Conservation (phyloP, 1,284 basidiomycete species). For the Inonotus obliquus region DNA sequence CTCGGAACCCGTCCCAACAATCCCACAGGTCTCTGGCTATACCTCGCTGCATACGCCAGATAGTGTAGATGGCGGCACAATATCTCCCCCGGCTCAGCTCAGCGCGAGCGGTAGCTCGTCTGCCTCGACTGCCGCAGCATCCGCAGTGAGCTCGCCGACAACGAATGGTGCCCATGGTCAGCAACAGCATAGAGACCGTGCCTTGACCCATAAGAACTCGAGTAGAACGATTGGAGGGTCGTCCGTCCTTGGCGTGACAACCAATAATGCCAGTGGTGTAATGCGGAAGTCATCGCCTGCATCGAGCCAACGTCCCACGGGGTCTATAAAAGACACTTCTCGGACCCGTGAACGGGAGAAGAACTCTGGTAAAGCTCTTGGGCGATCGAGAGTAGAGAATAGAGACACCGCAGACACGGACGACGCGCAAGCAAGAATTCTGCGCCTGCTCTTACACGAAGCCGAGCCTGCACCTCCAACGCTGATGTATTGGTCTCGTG, state of each 20-base stretch:
- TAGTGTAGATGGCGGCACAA: not conserved
- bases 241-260: not conserved
- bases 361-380: not conserved
- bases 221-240: constrained; percentile 14
- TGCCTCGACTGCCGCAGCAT: constrained; percentile 8
- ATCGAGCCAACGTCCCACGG: constrained; percentile 3
- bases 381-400: not conserved
- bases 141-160: not conserved
- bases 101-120: not conserved
- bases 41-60: not conserved
- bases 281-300: constrained; percentile 8
- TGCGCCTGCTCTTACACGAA: constrained; percentile 41
- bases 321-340: constrained; percentile 7
- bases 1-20: constrained; percentile 3
- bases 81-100: not conserved
- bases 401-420: constrained; percentile 3
- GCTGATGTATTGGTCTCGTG: constrained; percentile 83
- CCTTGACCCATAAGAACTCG: constrained; percentile 17
- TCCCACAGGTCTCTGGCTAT: constrained; percentile 4
- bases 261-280: not conserved
- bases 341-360: constrained; percentile 12
- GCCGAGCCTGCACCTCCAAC: constrained; percentile 50
- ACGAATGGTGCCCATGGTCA: not conserved
- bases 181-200: constrained; percentile 5
- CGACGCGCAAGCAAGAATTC: constrained; percentile 6